These are phyloP conservation scores for Calonectria pteridis DNA, from an alignment of 2,329 filamentous ascomycete species.

Conservation along the genomic window DNA sequence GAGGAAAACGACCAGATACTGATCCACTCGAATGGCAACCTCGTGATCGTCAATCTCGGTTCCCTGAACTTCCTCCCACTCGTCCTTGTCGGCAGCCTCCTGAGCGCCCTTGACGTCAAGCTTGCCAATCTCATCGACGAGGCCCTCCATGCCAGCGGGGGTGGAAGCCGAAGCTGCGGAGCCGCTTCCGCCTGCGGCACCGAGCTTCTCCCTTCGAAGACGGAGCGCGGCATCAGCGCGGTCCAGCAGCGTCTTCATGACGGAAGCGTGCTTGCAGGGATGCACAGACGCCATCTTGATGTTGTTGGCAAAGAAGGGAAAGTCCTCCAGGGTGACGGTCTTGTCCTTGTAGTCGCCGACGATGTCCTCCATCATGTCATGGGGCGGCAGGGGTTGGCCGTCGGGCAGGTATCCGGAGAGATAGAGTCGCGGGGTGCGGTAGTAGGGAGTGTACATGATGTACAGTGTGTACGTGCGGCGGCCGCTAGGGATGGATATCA, in stretches of 20 bases:
- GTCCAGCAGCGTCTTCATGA: conserved; percentile 98
- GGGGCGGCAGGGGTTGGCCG: conserved; percentile 84
- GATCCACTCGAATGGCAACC: conserved; percentile 87
- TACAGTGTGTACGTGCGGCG: conserved; percentile 97
- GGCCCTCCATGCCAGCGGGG: conserved; percentile 77
- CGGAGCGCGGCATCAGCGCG: conserved; percentile 94
- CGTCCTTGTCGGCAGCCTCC: conserved; percentile 66
- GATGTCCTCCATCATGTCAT: conserved; percentile 96
- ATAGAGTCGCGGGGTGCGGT: conserved; percentile 94
- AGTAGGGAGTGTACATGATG: conserved; percentile 98
- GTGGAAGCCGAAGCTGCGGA: conserved; percentile 51
- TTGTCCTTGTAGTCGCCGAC: conserved; percentile 98
- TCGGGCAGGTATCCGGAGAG: conserved; percentile 88
- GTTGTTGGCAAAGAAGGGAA: conserved; percentile 90
- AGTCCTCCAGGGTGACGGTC: conserved; percentile 97
- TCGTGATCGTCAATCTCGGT: conserved; percentile 76
- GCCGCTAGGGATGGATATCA: conserved; percentile 65
- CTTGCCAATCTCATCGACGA: conserved; percentile 84
- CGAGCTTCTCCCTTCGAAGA: conserved; percentile 85
- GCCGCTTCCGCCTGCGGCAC: conserved; percentile 61
- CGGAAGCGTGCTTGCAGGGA: conserved; percentile 95
- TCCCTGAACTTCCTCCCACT: conserved; percentile 75
- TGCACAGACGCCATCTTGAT: conserved; percentile 98
- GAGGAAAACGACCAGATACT: conserved; percentile 88
- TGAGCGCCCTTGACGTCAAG: conserved; percentile 69